Evolutionary conservation across 202 grass and related monocot genomes (phyloP).

Genomic region (Panicum hallii): DNA sequence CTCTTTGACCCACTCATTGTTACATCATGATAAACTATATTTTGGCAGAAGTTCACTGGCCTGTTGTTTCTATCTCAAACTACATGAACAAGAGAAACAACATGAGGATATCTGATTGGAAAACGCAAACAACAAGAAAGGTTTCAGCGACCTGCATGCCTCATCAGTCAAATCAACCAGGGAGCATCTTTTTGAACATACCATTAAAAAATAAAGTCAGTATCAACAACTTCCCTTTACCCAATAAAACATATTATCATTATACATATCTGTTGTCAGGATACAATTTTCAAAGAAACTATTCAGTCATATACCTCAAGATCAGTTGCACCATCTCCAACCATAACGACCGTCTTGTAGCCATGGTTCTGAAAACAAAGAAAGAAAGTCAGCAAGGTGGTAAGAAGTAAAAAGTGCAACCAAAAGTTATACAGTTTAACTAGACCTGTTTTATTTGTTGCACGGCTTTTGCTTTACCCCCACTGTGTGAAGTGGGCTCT

Average conservation of each 20-base stretch:
- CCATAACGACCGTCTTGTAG: constrained; percentile 82
- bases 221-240: neutral
- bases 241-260: neutral
- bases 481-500: constrained; percentile 89
- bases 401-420: neutral
- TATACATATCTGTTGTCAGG: neutral
- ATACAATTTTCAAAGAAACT: constrained; percentile 19
- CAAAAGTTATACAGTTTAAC: constrained; percentile 10
- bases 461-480: constrained; percentile 89
- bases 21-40: neutral
- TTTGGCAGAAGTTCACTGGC: neutral
- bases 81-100: neutral
- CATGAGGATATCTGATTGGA: neutral
- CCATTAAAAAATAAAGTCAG: too few relatives aligned
- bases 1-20: neutral
- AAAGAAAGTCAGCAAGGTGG: constrained; percentile 30
- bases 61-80: neutral
- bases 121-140: neutral
- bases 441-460: constrained; percentile 87
- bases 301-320: constrained; percentile 70
- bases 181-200: neutral
- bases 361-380: constrained; percentile 57
- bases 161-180: neutral
- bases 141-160: neutral
- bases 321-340: constrained; percentile 91